Conservation (phyloP, 257 asterid species). For the Primulina tabacum region DNA sequence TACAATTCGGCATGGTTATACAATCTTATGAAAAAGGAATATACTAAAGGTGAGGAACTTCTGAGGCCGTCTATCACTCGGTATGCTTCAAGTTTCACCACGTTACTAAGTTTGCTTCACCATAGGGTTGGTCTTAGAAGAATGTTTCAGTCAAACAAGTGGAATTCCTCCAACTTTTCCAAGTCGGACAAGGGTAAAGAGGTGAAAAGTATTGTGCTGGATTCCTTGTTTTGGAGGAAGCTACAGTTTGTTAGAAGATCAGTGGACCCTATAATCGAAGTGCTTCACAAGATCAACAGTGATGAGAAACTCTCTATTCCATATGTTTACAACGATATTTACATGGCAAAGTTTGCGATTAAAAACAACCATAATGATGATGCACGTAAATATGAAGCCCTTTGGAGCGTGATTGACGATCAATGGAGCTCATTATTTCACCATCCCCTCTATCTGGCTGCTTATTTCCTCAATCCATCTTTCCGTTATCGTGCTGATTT, state of each 20-base stretch:
- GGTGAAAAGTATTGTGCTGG: constrained; percentile 67
- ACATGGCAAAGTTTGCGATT: constrained; percentile 65
- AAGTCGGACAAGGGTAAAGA: constrained; percentile 80
- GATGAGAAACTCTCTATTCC: constrained; percentile 77
- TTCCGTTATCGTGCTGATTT: constrained; percentile 81
- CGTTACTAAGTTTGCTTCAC: constrained; percentile 72
- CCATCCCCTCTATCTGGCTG: constrained; percentile 87
- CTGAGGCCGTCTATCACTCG: constrained; percentile 62
- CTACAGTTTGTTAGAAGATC: constrained; percentile 66
- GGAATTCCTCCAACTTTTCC: constrained; percentile 71
- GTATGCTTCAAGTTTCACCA: constrained; percentile 65
- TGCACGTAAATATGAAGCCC: constrained; percentile 63
- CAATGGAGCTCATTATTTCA: constrained; percentile 69
- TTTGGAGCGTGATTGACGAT: constrained; percentile 71
- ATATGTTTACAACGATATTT: constrained; percentile 67
- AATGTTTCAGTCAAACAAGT: constrained; percentile 78
- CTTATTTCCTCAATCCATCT: constrained; percentile 81
- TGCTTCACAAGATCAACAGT: constrained; percentile 63
- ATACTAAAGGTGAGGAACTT: constrained; percentile 73
- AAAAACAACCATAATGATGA: constrained; percentile 70
- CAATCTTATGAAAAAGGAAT: constrained; percentile 78
- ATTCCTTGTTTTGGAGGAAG: constrained; percentile 83
- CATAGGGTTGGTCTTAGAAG: constrained; percentile 69
- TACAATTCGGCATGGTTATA: constrained; percentile 69
- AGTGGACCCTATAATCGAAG: constrained; percentile 73